Percentiles rank a stretch among this genome's conserved stretches.
phyloP scores from a whole-genome alignment of 139 green algal species.

The Chlamydomonas sp. region DNA sequence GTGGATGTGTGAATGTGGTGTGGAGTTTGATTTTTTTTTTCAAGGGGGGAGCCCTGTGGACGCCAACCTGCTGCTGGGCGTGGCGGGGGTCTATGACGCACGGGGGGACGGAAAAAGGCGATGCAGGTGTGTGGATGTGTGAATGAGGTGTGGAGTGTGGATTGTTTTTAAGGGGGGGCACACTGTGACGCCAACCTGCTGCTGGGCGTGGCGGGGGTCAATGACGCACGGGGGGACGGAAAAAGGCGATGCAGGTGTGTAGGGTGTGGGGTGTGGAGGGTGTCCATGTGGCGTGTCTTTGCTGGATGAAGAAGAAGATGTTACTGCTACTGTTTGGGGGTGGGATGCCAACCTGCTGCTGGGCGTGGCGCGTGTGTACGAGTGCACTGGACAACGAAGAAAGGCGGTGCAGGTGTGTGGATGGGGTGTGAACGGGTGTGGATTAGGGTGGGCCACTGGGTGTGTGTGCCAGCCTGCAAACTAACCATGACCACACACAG shows the following conservation, averaged over 20 bases:
- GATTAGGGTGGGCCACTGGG: too few species aligned
- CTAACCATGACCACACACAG: too few species aligned
- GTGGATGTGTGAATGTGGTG: conserved; percentile 43
- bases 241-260: conserved; percentile 49
- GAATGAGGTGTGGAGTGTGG: not conserved
- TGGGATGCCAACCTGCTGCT: conserved; percentile 50
- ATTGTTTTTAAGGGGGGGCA: conserved; percentile 24
- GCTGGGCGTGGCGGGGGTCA: conserved; percentile 58
- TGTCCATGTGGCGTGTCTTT: not conserved
- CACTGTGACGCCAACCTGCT: conserved; percentile 43
- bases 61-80: conserved; percentile 50
- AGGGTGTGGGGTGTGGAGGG: conserved; percentile 22
- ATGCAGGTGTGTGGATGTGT: conserved; percentile 48
- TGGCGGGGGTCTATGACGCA: conserved; percentile 62
- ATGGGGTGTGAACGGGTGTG: too few species aligned
- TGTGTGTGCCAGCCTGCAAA: too few species aligned
- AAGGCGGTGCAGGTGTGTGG: conserved; percentile 47
- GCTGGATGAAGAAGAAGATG: too few species aligned
- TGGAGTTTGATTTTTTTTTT: conserved; percentile 4
- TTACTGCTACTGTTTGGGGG: not conserved
- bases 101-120: conserved; percentile 50
- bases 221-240: conserved; percentile 61
- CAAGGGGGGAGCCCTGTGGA: conserved; percentile 37
- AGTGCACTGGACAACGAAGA: conserved; percentile 55
- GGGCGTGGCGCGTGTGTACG: conserved; percentile 58